Percentiles rank a stretch among this genome's conserved stretches.
Conservation (phyloP, 176 grass and related monocot species). For the Phoenix roebelenii region DNA sequence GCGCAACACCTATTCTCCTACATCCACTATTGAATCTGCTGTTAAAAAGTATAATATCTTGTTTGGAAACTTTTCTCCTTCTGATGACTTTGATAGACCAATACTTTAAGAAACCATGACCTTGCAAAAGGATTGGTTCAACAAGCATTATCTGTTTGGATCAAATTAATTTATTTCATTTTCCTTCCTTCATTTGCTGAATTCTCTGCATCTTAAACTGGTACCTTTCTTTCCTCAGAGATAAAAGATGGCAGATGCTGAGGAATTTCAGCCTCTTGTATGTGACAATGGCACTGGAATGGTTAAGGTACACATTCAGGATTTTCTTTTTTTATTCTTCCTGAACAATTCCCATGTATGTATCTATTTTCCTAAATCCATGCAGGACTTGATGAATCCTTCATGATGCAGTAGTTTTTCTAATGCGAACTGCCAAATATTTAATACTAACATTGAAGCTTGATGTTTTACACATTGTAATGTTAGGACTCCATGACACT, state of each 20-base stretch:
- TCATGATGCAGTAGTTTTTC: neutral
- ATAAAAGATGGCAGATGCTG: neutral
- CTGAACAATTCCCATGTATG: neutral
- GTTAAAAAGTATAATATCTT: too few species aligned
- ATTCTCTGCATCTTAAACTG: neutral
- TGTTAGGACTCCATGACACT: too few species aligned
- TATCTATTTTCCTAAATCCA: neutral
- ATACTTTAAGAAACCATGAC: too few species aligned
- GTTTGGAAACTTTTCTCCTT: too few species aligned
- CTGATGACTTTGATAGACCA: too few species aligned
- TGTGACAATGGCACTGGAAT: conserved; percentile 2
- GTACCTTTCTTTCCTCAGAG: neutral
- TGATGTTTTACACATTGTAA: neutral
- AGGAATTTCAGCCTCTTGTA: neutral
- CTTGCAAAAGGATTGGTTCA: too few species aligned
- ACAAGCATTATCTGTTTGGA: too few species aligned
- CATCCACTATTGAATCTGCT: too few species aligned
- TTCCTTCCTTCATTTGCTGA: neutral
- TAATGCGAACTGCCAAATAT: neutral
- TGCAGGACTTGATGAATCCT: neutral
- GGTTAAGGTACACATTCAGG: neutral
- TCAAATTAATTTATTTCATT: neutral
- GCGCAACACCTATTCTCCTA: too few species aligned
- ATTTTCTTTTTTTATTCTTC: neutral
- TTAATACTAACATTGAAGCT: neutral